phyloP scores from a whole-genome alignment of 2,329 filamentous ascomycete genomes.

The Clonostachys chloroleuca region DNA sequence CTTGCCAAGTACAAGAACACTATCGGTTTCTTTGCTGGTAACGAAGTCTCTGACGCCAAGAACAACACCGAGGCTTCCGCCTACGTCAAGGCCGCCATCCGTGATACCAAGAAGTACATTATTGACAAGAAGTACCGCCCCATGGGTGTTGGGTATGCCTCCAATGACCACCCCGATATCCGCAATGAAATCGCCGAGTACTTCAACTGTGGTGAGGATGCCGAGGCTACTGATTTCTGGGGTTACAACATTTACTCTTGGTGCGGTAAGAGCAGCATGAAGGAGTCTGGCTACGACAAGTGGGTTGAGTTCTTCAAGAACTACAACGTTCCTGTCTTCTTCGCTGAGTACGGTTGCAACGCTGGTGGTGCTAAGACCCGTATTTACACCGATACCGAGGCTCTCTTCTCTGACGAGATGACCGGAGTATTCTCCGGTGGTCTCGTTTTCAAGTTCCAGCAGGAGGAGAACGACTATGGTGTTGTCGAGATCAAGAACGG shows the following conservation, averaged over 20 bases:
- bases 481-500: slow-evolving; percentile 60
- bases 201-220: slow-evolving; percentile 79
- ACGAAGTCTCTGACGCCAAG: slow-evolving; percentile 87
- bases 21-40: slow-evolving; percentile 97
- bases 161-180: slow-evolving; percentile 85
- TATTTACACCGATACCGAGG: slow-evolving; percentile 78
- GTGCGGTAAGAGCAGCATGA: slow-evolving; percentile 83
- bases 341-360: slow-evolving; percentile 98
- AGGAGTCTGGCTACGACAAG: slow-evolving; percentile 72
- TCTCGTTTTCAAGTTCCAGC: slow-evolving; percentile 98
- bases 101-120: slow-evolving; percentile 95
- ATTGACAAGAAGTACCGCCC: slow-evolving; percentile 70
- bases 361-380: slow-evolving; percentile 56
- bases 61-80: slow-evolving; percentile 89
- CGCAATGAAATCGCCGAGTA: slow-evolving; percentile 81
- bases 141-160: slow-evolving; percentile 91
- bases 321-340: slow-evolving; percentile 95
- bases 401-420: slow-evolving; percentile 80
- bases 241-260: slow-evolving; percentile 99
- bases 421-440: slow-evolving; percentile 85
- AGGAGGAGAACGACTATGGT: slow-evolving; percentile 87
- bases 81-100: slow-evolving; percentile 96
- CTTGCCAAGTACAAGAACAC: slow-evolving; percentile 83
- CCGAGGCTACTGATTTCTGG: slow-evolving; percentile 86
- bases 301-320: slow-evolving; percentile 82